Evolutionary conservation across 805 yeast genomes (phyloP).

Genomic region (Cephaloascus fragrans): DNA sequence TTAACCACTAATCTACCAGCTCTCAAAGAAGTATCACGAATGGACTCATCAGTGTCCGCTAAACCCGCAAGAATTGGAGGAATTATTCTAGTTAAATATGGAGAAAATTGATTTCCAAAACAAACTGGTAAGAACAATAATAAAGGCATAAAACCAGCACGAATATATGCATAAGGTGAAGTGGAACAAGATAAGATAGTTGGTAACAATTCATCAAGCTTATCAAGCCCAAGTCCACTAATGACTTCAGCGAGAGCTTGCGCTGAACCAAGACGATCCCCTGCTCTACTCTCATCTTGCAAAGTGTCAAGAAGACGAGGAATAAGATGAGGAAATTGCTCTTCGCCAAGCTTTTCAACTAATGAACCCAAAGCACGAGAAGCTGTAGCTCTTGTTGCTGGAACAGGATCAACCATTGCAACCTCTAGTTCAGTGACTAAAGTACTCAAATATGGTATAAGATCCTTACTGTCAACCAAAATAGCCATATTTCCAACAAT

Average conservation of each 20-base stretch:
- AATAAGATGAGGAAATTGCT: constrained; percentile 84
- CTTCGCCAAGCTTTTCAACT: constrained; percentile 95
- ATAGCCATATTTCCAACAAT: constrained; percentile 99
- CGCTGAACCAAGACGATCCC: constrained; percentile 94
- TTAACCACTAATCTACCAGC: constrained; percentile 88
- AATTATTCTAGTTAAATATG: constrained; percentile 75
- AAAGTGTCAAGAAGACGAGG: constrained; percentile 70
- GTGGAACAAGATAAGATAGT: constrained; percentile 62
- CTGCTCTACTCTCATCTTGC: constrained; percentile 67
- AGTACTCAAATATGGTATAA: constrained; percentile 71
- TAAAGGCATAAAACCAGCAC: constrained; percentile 91
- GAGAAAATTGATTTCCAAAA: constrained; percentile 85
- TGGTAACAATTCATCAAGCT: constrained; percentile 86
- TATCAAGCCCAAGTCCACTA: constrained; percentile 80
- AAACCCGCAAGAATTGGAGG: constrained; percentile 89
- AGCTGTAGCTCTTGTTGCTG: constrained; percentile 93
- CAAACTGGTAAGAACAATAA: constrained; percentile 87
- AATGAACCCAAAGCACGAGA: constrained; percentile 94
- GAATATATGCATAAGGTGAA: constrained; percentile 55
- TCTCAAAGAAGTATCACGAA: constrained; percentile 82
- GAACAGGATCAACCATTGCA: constrained; percentile 98
- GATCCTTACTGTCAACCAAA: constrained; percentile 79
- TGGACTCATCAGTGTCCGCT: constrained; percentile 81
- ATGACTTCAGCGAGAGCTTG: constrained; percentile 94
- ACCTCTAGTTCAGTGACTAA: constrained; percentile 76